Conservation (phyloP, 371 early-diverging fungal genomes). For the Ordospora pajunii region DNA sequence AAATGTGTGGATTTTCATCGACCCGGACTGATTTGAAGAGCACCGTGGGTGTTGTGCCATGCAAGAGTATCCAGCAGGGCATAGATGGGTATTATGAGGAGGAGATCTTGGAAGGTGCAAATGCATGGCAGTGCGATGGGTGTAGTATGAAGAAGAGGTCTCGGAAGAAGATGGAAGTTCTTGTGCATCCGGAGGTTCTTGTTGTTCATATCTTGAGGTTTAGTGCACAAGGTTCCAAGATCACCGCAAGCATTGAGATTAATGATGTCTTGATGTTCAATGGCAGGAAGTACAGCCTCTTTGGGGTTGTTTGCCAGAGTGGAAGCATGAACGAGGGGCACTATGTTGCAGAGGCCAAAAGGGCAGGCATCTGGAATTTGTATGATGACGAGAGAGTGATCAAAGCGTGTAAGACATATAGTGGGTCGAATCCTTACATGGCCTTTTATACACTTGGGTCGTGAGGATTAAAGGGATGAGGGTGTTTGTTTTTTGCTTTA, state of each 20-base stretch:
- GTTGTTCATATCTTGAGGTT: conserved; percentile 49
- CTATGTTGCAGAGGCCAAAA: conserved; percentile 44
- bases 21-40: background rate
- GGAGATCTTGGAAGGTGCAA: conserved; percentile 9
- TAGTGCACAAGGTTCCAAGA: conserved; percentile 21
- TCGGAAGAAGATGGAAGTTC: conserved; percentile 16
- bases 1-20: conserved; percentile 5
- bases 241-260: conserved; percentile 27
- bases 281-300: conserved; percentile 25
- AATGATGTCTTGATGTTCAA: conserved; percentile 12
- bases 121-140: conserved; percentile 33
- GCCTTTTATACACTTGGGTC: conserved; percentile 27
- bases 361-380: conserved; percentile 25
- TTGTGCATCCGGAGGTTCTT: conserved; percentile 37
- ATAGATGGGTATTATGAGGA: conserved; percentile 22
- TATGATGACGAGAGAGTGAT: conserved; percentile 49
- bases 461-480: background rate
- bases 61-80: conserved; percentile 9
- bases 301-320: conserved; percentile 48
- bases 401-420: background rate
- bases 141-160: conserved; percentile 26
- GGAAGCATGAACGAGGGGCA: conserved; percentile 48
- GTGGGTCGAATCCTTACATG: conserved; percentile 37
- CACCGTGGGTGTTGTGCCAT: conserved; percentile 30
- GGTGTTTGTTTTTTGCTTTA: too few species aligned